Conservation (phyloP, 2,329 filamentous ascomycete genomes). For the Lecanosticta acicola region DNA sequence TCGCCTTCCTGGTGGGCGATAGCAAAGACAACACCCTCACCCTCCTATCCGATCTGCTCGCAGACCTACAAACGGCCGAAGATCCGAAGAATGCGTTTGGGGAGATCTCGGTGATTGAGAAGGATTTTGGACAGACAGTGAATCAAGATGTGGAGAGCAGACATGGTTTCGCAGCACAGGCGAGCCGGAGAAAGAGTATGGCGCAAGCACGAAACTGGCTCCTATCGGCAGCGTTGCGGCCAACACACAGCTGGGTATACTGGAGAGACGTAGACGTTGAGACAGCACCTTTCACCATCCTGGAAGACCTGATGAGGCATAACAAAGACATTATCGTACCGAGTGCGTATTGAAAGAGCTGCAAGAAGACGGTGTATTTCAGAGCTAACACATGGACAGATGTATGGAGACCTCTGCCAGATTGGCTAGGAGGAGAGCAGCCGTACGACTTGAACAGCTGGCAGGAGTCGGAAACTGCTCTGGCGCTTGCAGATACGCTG, state of each 20-base stretch:
- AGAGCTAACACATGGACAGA: slow-evolving; percentile 47
- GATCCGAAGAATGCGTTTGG: slow-evolving; percentile 81
- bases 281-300: slow-evolving; percentile 90
- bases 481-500: slow-evolving; percentile 86
- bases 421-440: slow-evolving; percentile 97
- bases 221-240: slow-evolving; percentile 82
- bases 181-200: slow-evolving; percentile 91
- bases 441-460: slow-evolving; percentile 98
- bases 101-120: slow-evolving; percentile 96
- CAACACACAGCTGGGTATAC: slow-evolving; percentile 98
- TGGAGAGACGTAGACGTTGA: slow-evolving; percentile 99
- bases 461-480: slow-evolving; percentile 96
- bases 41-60: slow-evolving; percentile 67
- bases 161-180: slow-evolving; percentile 95
- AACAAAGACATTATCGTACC: slow-evolving; percentile 99
- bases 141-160: slow-evolving; percentile 96
- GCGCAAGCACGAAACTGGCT: slow-evolving; percentile 97
- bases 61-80: slow-evolving; percentile 71
- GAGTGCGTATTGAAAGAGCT: slow-evolving; percentile 60
- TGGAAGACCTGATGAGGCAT: slow-evolving; percentile 97
- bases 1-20: slow-evolving; percentile 94
- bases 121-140: slow-evolving; percentile 97
- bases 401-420: slow-evolving; percentile 96
- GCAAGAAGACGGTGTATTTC: too few relatives aligned
- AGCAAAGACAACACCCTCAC: slow-evolving; percentile 86